phyloP scores from a whole-genome alignment of 495 filamentous ascomycete species.

The Tuber indicum region DNA sequence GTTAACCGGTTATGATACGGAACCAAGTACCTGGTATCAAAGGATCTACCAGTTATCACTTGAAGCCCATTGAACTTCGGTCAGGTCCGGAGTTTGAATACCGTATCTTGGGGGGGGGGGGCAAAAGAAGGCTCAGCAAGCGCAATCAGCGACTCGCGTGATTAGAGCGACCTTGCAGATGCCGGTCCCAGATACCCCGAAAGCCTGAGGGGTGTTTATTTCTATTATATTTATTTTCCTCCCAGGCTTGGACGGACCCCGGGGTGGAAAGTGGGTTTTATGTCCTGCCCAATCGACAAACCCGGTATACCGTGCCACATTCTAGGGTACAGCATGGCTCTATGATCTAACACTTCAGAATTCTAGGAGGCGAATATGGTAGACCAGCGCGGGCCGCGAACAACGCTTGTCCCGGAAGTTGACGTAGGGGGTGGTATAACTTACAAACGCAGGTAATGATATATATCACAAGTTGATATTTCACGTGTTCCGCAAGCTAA shows the following conservation, averaged over 20 bases:
- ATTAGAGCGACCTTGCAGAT: not conserved
- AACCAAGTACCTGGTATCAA: not conserved
- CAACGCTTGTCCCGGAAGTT: not conserved
- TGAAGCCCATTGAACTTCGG: not conserved
- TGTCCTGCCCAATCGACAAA: not conserved
- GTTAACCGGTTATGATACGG: not conserved
- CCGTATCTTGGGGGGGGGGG: not conserved
- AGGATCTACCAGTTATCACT: not conserved
- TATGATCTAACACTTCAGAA: not conserved
- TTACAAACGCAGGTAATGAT: not conserved
- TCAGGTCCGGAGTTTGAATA: not conserved
- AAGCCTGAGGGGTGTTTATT: not conserved
- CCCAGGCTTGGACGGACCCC: not conserved
- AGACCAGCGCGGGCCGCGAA: not conserved
- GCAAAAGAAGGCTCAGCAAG: not conserved
- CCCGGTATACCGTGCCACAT: not conserved
- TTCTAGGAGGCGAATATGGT: not conserved
- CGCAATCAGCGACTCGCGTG: not conserved
- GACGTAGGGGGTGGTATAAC: not conserved
- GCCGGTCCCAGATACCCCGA: not conserved
- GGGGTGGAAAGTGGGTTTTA: not conserved
- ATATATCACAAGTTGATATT: not conserved
- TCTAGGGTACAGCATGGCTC: not conserved
- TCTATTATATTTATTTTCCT: too few relatives aligned
- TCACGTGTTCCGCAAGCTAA: not conserved